Evolutionary conservation across 495 filamentous ascomycete species (phyloP).

Genomic region (Penicilliopsis zonata): DNA sequence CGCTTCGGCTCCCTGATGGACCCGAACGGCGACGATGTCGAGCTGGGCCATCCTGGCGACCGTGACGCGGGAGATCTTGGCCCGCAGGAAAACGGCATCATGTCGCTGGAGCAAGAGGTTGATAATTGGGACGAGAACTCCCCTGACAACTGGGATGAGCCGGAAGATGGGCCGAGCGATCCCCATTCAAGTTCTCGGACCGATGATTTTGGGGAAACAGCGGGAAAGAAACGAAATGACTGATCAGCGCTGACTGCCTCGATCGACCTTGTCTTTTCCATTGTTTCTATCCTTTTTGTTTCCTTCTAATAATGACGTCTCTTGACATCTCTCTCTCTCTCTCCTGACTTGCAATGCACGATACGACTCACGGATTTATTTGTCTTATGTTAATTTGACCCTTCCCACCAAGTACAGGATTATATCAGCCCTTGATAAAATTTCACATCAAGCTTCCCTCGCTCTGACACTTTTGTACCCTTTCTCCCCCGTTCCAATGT

Average conservation of each 20-base stretch:
- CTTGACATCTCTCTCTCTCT: too few species aligned
- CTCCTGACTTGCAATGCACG: too few species aligned
- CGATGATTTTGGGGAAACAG: not conserved
- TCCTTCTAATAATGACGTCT: not conserved
- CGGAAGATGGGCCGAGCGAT: slow-evolving; percentile 34
- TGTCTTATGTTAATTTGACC: too few species aligned
- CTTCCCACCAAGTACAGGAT: too few species aligned
- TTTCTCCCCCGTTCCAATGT: too few species aligned
- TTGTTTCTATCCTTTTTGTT: not conserved
- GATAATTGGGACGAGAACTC: slow-evolving; percentile 80
- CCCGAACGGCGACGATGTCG: slow-evolving; percentile 37
- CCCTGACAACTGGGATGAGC: slow-evolving; percentile 56
- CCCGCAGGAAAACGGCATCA: slow-evolving; percentile 42
- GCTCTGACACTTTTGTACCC: too few species aligned
- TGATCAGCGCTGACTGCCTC: slow-evolving; percentile 4
- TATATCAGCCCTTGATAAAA: too few species aligned
- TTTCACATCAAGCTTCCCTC: too few species aligned
- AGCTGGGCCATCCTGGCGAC: slow-evolving; percentile 38
- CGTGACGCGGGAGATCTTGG: slow-evolving; percentile 47
- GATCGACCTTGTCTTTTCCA: not conserved
- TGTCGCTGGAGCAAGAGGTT: slow-evolving; percentile 56
- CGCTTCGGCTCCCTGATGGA: slow-evolving; percentile 57
- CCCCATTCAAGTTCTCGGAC: not conserved
- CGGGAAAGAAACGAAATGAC: slow-evolving; percentile 7
- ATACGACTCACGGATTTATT: too few species aligned